These are phyloP conservation scores for Vitis rotundifolia DNA, from an alignment of 164 flowering plant genomes.

Conservation along the genomic window DNA sequence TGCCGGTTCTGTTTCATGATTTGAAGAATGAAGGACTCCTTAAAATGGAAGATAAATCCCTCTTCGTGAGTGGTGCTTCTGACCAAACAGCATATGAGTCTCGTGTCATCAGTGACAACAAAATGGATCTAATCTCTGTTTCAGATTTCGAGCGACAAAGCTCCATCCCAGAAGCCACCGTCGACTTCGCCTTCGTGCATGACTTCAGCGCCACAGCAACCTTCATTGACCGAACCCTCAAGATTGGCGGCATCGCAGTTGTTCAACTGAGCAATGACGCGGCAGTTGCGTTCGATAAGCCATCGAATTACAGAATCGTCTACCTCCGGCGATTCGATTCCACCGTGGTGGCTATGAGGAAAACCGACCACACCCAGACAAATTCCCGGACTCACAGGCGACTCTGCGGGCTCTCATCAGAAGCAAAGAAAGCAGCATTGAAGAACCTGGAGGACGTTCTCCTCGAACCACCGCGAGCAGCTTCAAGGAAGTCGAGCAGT, in stretches of 20 bases:
- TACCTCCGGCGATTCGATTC: constrained; percentile 48
- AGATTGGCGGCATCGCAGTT: constrained; percentile 50
- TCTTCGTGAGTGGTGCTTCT: constrained; percentile 24
- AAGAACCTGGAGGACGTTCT: constrained; percentile 65
- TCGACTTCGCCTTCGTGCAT: constrained; percentile 40
- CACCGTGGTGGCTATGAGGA: constrained; percentile 54
- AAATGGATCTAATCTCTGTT: constrained; percentile 28
- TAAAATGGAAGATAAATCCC: constrained; percentile 33
- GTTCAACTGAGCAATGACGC: constrained; percentile 31
- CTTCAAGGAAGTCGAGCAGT: constrained; percentile 34
- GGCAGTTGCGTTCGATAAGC: constrained; percentile 20
- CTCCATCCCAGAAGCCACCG: constrained; percentile 29
- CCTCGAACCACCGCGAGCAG: constrained; percentile 70
- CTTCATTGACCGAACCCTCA: constrained; percentile 48
- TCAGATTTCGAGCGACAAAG: constrained; percentile 29
- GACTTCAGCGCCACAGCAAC: constrained; percentile 9
- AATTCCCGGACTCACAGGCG: constrained; percentile 21
- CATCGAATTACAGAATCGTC: constrained; percentile 51
- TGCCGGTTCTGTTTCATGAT: constrained; percentile 47
- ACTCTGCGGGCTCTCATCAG: constrained; percentile 26
- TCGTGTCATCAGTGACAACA: constrained; percentile 17
- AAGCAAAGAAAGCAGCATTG: constrained; percentile 58
- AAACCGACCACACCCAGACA: constrained; percentile 6
- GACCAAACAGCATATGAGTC: background rate
- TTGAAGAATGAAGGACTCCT: constrained; percentile 54